These are phyloP conservation scores for Penicillium sclerotiorum DNA, from an alignment of 2,329 filamentous ascomycete genomes.

Conservation along the genomic window DNA sequence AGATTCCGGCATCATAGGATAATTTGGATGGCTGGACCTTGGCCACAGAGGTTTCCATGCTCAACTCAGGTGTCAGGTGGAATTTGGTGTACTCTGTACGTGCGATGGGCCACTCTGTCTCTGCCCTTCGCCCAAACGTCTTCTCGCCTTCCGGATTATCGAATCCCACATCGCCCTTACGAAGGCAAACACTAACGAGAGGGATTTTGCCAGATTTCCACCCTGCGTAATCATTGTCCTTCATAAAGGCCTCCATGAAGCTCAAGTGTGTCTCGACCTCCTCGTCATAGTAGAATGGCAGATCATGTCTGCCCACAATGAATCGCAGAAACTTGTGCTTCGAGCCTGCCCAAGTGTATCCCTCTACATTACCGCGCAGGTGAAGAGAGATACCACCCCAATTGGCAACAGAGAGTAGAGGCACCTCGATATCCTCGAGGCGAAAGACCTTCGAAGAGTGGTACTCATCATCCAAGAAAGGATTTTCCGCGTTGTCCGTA, in stretches of 20 bases:
- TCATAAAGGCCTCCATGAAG: conserved; percentile 70
- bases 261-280: conserved; percentile 66
- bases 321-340: conserved; percentile 67
- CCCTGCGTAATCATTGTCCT: conserved; percentile 58
- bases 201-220: conserved; percentile 54
- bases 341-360: conserved; percentile 63
- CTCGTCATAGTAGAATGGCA: conserved; percentile 70
- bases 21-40: not conserved
- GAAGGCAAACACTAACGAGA: conserved; percentile 60
- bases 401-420: conserved; percentile 66
- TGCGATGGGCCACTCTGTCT: conserved; percentile 67
- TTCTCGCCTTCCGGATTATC: conserved; percentile 63
- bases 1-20: not conserved
- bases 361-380: conserved; percentile 67
- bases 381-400: conserved; percentile 67
- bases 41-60: not conserved
- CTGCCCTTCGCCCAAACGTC: conserved; percentile 55
- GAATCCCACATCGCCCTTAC: conserved; percentile 66
- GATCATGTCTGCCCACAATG: conserved; percentile 64
- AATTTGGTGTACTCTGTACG: conserved; percentile 64
- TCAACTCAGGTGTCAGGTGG: conserved; percentile 53
- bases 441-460: conserved; percentile 64
- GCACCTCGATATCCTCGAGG: conserved; percentile 66
- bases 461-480: conserved; percentile 52
- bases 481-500: not conserved